A percentile compares a stretch with the other conserved stretches of the same genome.
These are phyloP conservation scores for Aaosphaeria pasadenensis DNA, from an alignment of 2,329 filamentous ascomycete genomes.

Conservation along the genomic window DNA sequence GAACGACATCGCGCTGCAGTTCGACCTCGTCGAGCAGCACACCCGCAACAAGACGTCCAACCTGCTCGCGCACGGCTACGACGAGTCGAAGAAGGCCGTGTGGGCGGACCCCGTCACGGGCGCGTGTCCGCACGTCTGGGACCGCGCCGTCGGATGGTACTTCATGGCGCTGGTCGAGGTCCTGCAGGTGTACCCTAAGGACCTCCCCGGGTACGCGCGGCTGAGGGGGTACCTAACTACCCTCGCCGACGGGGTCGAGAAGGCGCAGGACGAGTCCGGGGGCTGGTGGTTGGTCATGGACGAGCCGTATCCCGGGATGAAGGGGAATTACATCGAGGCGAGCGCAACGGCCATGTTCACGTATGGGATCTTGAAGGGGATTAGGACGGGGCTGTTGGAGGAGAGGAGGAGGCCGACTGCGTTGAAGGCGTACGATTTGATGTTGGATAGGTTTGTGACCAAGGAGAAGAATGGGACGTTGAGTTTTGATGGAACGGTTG, in stretches of 20 bases:
- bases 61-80: conserved; percentile 35
- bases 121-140: conserved; percentile 35
- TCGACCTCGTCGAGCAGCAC: conserved; percentile 35
- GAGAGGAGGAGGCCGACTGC: conserved; percentile 38
- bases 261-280: conserved; percentile 44
- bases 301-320: conserved; percentile 40
- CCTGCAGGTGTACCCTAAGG: conserved; percentile 45
- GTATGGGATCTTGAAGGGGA: conserved; percentile 34
- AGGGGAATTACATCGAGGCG: conserved; percentile 61
- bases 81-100: conserved; percentile 30
- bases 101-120: conserved; percentile 37
- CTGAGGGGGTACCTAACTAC: conserved; percentile 41
- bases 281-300: conserved; percentile 61
- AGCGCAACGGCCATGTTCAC: conserved; percentile 55
- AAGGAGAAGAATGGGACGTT: conserved; percentile 47
- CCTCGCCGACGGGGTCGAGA: conserved; percentile 43
- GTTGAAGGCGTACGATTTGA: conserved; percentile 43
- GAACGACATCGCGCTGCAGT: conserved; percentile 41
- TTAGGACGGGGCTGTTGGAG: conserved; percentile 30
- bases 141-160: conserved; percentile 39
- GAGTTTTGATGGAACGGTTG: conserved; percentile 52
- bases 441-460: conserved; percentile 47
- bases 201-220: conserved; percentile 35
- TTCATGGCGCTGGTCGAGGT: conserved; percentile 46
- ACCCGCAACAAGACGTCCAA: conserved; percentile 30